phyloP scores from a whole-genome alignment of 257 asterid genomes.

The Anisodus acutangulus region DNA sequence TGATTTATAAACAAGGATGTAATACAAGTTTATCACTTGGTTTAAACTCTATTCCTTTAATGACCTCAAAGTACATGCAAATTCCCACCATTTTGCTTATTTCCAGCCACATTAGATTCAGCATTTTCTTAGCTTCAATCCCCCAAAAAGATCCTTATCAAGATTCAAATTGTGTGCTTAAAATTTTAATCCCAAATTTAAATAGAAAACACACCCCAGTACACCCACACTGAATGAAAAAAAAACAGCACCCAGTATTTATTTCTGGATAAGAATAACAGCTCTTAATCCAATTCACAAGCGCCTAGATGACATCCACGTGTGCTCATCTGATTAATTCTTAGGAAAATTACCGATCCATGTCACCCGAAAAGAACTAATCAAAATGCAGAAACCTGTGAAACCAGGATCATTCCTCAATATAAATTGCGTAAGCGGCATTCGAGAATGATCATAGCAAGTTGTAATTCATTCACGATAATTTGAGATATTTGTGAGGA shows the following conservation, averaged over 20 bases:
- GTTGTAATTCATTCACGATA: neutral
- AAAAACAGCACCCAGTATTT: neutral
- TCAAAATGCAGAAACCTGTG: constrained; percentile 32
- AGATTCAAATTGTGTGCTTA: constrained; percentile 17
- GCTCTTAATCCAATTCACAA: constrained; percentile 43
- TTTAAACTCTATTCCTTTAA: constrained; percentile 17
- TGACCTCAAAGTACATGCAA: constrained; percentile 22
- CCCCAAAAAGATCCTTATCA: neutral
- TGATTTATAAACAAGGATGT: neutral
- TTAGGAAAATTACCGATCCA: constrained; percentile 36
- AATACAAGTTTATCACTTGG: neutral
- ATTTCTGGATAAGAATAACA: constrained; percentile 42
- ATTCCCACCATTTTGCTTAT: constrained; percentile 29
- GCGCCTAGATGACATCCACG: constrained; percentile 38
- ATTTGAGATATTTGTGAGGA: neutral
- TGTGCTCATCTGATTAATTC: constrained; percentile 34
- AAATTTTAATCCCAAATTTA: constrained; percentile 22
- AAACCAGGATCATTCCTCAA: constrained; percentile 34
- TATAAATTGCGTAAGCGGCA: constrained; percentile 43
- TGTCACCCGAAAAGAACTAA: constrained; percentile 37
- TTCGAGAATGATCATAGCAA: neutral
- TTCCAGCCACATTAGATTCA: constrained; percentile 47
- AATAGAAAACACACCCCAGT: constrained; percentile 52
- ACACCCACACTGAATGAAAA: constrained; percentile 1
- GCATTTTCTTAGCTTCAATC: constrained; percentile 30